These are phyloP conservation scores for Geotrichum klebahnii DNA, from an alignment of 1,139 yeast species.

Conservation along the genomic window DNA sequence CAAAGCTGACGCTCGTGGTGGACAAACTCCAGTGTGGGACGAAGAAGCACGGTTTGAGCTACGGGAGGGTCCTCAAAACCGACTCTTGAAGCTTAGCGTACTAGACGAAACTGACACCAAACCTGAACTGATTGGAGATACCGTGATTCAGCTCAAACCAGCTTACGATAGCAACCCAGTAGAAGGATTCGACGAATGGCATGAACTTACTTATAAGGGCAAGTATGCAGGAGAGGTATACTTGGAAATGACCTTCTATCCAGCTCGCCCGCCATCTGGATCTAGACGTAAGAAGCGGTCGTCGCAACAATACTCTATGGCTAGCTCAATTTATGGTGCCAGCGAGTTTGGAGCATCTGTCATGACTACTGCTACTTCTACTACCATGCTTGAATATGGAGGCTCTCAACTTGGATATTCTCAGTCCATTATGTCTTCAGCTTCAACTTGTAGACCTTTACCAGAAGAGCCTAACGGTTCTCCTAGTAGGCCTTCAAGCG, in stretches of 20 bases:
- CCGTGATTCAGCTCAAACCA: conserved; percentile 70
- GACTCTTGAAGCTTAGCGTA: conserved; percentile 63
- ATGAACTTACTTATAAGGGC: conserved; percentile 61
- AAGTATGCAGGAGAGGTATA: conserved; percentile 84
- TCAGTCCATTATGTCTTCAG: not conserved
- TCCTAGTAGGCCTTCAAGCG: not conserved
- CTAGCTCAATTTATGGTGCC: not conserved
- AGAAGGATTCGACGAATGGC: conserved; percentile 88
- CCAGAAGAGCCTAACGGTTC: conserved; percentile 14
- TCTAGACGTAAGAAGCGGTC: conserved; percentile 1
- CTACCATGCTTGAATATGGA: too few species aligned
- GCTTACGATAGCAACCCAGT: conserved; percentile 57
- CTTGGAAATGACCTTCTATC: conserved; percentile 88
- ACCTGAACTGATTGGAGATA: conserved; percentile 81
- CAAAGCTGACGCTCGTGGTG: conserved; percentile 71
- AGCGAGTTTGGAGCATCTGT: not conserved
- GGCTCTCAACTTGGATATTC: not conserved
- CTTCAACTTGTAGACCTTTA: conserved; percentile 8
- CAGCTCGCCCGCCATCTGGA: conserved; percentile 34
- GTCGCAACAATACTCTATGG: not conserved
- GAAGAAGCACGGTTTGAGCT: conserved; percentile 72
- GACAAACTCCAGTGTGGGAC: conserved; percentile 87
- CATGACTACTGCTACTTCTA: too few species aligned
- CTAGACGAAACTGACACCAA: conserved; percentile 84
- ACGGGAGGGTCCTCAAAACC: conserved; percentile 42